Conservation (phyloP, 2,329 filamentous ascomycete species). For the Balansia obtecta region DNA sequence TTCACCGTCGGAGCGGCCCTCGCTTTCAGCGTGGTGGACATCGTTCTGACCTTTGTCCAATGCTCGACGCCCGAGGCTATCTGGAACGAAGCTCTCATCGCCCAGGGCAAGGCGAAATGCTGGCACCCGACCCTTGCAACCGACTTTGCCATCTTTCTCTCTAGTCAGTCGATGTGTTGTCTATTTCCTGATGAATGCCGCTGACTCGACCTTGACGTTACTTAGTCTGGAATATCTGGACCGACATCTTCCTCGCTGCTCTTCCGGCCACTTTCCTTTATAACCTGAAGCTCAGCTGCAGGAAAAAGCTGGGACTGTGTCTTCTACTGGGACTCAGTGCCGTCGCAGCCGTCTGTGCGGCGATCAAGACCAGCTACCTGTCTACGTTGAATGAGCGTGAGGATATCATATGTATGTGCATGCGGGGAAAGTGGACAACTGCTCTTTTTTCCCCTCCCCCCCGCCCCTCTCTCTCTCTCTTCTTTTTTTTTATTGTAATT, state of each 20-base stretch:
- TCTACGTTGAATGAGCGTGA: neutral
- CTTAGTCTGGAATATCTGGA: conserved; percentile 5
- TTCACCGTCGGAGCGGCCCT: neutral
- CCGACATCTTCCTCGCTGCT: conserved; percentile 3
- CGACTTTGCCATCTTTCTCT: conserved; percentile 4
- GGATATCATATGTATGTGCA: conserved; percentile 4
- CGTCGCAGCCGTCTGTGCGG: conserved; percentile 2
- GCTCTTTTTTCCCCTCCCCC: too few relatives aligned
- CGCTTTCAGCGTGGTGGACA: neutral
- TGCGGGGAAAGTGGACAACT: too few relatives aligned
- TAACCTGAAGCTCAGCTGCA: neutral
- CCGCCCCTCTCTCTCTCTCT: too few relatives aligned
- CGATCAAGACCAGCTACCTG: conserved; percentile 3
- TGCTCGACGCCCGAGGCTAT: conserved; percentile 3
- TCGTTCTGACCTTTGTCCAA: conserved; percentile 4
- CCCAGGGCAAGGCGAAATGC: neutral
- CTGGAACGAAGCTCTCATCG: conserved; percentile 1
- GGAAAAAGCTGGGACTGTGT: conserved; percentile 4
- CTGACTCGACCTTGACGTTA: neutral
- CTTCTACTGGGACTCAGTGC: conserved; percentile 1
- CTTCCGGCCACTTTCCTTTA: conserved; percentile 4
- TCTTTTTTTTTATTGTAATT: too few relatives aligned
- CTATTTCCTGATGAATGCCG: too few relatives aligned
- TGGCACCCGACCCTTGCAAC: neutral
- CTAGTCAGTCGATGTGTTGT: too few relatives aligned